Conservation (phyloP, 768 basidiomycete species). For the Pisolithus albus region DNA sequence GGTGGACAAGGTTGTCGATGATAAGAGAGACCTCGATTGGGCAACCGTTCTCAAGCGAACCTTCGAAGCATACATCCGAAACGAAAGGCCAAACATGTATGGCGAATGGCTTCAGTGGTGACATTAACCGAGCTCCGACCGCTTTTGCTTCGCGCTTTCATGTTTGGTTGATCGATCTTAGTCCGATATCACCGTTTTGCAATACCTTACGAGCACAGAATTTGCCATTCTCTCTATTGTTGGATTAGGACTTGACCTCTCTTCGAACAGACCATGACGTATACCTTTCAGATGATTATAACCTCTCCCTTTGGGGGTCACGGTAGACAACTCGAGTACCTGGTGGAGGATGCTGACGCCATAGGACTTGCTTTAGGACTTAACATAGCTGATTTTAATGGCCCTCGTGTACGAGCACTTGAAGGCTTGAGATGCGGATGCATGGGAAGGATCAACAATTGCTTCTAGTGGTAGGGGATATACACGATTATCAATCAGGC, state of each 20-base stretch:
- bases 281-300: constrained; percentile 23
- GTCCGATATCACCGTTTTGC: constrained; percentile 20
- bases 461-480: neutral
- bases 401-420: neutral
- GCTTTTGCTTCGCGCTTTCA: constrained; percentile 2
- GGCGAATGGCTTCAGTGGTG: constrained; percentile 69
- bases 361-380: constrained; percentile 14
- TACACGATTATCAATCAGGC: neutral
- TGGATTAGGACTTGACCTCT: constrained; percentile 25
- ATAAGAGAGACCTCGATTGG: constrained; percentile 85
- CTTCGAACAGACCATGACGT: constrained; percentile 23
- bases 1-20: constrained; percentile 45
- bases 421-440: neutral
- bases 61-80: constrained; percentile 88
- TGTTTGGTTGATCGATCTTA: constrained; percentile 21
- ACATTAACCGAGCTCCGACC: constrained; percentile 9
- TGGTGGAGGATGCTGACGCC: constrained; percentile 9
- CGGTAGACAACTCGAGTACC: constrained; percentile 12
- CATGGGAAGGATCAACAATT: neutral
- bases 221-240: constrained; percentile 22
- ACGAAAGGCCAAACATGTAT: constrained; percentile 92
- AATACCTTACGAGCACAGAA: constrained; percentile 22
- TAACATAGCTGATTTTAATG: constrained; percentile 26
- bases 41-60: constrained; percentile 91
- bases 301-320: constrained; percentile 9